These are phyloP conservation scores for Cladosporium velox DNA, from an alignment of 2,329 filamentous ascomycete genomes.

Conservation along the genomic window DNA sequence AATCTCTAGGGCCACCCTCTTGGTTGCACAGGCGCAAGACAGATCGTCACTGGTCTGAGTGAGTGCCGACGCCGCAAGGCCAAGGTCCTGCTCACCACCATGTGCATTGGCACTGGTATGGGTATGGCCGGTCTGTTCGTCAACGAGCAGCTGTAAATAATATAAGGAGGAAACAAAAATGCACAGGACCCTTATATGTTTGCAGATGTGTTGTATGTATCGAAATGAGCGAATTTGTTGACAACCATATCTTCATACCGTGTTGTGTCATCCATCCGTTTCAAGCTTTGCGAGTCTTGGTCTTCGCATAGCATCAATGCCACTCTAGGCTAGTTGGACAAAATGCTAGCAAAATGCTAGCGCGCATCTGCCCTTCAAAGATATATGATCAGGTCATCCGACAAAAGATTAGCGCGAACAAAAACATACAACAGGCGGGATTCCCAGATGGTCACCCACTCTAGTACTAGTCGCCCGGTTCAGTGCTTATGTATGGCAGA, in stretches of 20 bases:
- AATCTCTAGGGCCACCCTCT: conserved; percentile 66
- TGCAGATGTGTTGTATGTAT: neutral
- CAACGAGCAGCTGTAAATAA: conserved; percentile 58
- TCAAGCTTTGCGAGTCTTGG: neutral
- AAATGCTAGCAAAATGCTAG: no score
- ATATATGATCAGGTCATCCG: no score
- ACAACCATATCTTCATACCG: neutral
- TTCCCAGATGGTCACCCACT: no score
- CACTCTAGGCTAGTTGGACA: no score
- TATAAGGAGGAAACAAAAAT: conserved; percentile 1
- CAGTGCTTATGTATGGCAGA: neutral
- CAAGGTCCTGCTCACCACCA: conserved; percentile 72
- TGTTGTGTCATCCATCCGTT: neutral
- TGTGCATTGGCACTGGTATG: conserved; percentile 74
- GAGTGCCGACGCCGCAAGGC: conserved; percentile 37
- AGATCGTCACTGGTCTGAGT: conserved; percentile 76
- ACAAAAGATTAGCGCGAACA: no score
- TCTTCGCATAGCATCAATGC: no score
- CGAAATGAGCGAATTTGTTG: neutral
- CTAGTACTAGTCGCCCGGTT: no score
- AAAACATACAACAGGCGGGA: no score
- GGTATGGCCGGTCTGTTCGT: conserved; percentile 68
- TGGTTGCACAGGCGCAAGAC: conserved; percentile 74
- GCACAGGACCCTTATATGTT: conserved; percentile 4
- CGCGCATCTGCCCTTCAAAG: no score